A percentile compares a stretch with the other conserved stretches of the same genome.
phyloP scores from a whole-genome alignment of 331 rosid species.

The Malus hybrid region DNA sequence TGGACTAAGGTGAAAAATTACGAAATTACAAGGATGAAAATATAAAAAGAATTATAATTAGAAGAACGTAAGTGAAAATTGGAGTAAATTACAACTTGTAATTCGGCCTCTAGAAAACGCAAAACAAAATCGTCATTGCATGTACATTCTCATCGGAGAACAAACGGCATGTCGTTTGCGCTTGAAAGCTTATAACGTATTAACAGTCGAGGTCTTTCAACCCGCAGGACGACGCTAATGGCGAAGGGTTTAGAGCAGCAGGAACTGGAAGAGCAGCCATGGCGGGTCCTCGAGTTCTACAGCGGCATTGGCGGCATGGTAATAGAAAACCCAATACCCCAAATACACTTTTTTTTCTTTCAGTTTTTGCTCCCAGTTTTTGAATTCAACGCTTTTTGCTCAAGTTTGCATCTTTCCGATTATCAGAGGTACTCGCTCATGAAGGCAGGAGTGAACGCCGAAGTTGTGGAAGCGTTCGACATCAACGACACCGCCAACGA shows the following conservation, averaged over 20 bases:
- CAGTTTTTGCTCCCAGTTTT: neutral
- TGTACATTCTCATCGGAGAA: neutral
- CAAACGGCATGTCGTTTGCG: neutral
- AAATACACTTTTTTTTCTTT: neutral
- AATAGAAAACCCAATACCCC: neutral
- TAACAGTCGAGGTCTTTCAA: neutral
- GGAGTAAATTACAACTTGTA: too few relatives aligned
- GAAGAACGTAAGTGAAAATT: too few relatives aligned
- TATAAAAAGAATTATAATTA: too few relatives aligned
- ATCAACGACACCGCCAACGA: conserved; percentile 90
- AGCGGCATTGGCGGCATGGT: conserved; percentile 99
- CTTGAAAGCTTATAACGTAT: neutral
- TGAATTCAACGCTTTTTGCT: neutral
- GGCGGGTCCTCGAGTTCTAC: conserved; percentile 85
- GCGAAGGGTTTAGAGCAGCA: conserved; percentile 23
- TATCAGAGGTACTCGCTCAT: conserved; percentile 66
- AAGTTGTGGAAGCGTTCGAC: conserved; percentile 81
- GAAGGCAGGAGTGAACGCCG: conserved; percentile 53
- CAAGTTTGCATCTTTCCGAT: neutral
- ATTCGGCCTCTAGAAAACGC: neutral
- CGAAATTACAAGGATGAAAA: too few relatives aligned
- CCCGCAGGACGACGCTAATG: conserved; percentile 4
- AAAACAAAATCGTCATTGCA: neutral
- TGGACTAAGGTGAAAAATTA: too few relatives aligned
- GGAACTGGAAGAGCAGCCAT: conserved; percentile 18